A percentile compares a stretch with the other conserved stretches of the same genome.
Conservation (phyloP, 1,284 basidiomycete species). For the Ceratobasidium theobromae region DNA sequence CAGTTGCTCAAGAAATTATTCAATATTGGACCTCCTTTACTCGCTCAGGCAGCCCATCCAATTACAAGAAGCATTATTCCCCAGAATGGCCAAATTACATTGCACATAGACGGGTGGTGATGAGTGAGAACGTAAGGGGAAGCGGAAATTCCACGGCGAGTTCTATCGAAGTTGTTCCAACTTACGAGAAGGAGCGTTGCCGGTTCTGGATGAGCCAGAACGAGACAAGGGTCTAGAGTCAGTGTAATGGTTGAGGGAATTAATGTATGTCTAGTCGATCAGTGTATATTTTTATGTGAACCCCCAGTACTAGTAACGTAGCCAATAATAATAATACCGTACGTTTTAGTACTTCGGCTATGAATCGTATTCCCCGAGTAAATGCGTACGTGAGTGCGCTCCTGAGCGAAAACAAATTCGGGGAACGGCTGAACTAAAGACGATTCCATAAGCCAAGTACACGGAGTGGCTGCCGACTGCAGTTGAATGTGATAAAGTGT, state of each 20-base stretch:
- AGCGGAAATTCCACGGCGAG: constrained; percentile 33
- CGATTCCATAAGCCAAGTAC: too few species aligned
- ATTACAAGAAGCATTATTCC: constrained; percentile 40
- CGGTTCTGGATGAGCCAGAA: constrained; percentile 49
- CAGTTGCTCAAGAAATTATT: constrained; percentile 48
- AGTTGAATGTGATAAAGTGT: too few species aligned
- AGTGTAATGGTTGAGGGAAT: not conserved
- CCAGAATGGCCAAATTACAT: constrained; percentile 43
- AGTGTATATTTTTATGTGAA: too few species aligned
- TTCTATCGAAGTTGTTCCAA: constrained; percentile 42
- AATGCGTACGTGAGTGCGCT: too few species aligned
- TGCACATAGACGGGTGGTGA: constrained; percentile 37
- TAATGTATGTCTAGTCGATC: not conserved
- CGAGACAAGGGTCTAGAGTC: constrained; percentile 38
- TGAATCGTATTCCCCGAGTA: too few species aligned
- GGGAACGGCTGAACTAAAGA: too few species aligned
- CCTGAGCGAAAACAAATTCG: too few species aligned
- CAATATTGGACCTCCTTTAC: constrained; percentile 52
- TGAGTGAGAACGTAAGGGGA: constrained; percentile 36
- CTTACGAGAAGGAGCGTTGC: constrained; percentile 45
- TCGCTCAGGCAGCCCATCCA: constrained; percentile 45
- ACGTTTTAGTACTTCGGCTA: too few species aligned
- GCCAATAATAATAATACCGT: too few species aligned
- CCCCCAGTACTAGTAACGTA: too few species aligned
- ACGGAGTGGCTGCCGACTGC: too few species aligned